These are phyloP conservation scores for Nemania abortiva DNA, from an alignment of 2,329 filamentous ascomycete species.

Conservation along the genomic window DNA sequence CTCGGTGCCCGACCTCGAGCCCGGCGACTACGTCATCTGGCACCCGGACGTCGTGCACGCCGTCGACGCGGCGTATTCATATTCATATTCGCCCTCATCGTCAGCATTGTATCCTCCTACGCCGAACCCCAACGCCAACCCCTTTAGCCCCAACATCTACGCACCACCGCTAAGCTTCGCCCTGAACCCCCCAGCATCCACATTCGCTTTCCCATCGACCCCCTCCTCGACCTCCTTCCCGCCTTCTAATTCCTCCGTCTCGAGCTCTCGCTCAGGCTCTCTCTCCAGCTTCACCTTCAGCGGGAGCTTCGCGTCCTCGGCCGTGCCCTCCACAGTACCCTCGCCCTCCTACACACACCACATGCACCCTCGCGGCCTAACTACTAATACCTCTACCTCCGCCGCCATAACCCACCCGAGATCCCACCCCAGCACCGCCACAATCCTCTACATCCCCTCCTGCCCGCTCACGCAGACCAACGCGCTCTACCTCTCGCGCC, in stretches of 20 bases:
- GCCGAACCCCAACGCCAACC: background rate
- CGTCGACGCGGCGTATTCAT: slow-evolving; percentile 73
- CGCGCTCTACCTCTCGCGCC: slow-evolving; percentile 75
- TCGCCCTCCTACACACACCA: background rate
- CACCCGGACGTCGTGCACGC: slow-evolving; percentile 85
- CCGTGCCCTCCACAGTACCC: slow-evolving; percentile 6
- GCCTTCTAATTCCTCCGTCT: background rate
- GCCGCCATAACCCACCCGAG: slow-evolving; percentile 58
- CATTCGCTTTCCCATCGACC: slow-evolving; percentile 11
- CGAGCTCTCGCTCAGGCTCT: background rate
- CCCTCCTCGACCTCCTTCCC: background rate
- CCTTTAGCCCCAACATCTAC: background rate
- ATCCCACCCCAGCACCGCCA: slow-evolving; percentile 74
- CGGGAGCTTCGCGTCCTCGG: background rate
- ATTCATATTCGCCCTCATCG: slow-evolving; percentile 49
- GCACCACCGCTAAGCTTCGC: slow-evolving; percentile 10
- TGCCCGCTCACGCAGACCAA: slow-evolving; percentile 84
- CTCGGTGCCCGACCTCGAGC: slow-evolving; percentile 73
- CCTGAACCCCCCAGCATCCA: background rate
- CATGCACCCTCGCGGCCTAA: background rate
- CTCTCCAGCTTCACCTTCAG: slow-evolving; percentile 21
- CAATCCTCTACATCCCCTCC: slow-evolving; percentile 84
- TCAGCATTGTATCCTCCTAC: background rate
- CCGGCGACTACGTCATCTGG: slow-evolving; percentile 85
- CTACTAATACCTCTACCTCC: slow-evolving; percentile 61